Percentiles rank a stretch among this genome's conserved stretches.
Conservation (phyloP, 2,329 filamentous ascomycete species). For the Alternaria sp. region DNA sequence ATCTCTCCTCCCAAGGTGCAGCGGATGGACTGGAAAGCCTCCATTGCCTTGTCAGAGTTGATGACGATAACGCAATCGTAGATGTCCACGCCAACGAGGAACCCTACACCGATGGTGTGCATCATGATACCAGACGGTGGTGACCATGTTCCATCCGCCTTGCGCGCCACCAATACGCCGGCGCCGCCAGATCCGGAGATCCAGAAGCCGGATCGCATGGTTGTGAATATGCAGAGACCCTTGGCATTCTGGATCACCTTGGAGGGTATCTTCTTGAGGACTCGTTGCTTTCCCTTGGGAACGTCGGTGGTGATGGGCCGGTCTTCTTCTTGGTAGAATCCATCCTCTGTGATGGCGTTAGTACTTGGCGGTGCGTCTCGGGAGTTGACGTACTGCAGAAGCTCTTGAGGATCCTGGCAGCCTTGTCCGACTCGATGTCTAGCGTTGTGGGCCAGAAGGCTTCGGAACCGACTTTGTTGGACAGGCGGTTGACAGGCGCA, state of each 20-base stretch:
- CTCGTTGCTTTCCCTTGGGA: constrained; percentile 68
- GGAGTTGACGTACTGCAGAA: constrained; percentile 78
- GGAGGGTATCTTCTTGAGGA: constrained; percentile 83
- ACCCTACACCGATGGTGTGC: constrained; percentile 87
- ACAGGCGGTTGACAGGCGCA: constrained; percentile 79
- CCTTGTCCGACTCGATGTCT: constrained; percentile 91
- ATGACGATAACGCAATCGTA: constrained; percentile 96
- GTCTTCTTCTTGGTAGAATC: constrained; percentile 69
- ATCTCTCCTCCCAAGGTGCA: constrained; percentile 85
- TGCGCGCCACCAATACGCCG: constrained; percentile 83
- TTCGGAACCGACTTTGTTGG: constrained; percentile 81
- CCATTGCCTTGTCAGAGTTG: constrained; percentile 83
- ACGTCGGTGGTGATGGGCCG: constrained; percentile 57
- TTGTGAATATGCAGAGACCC: constrained; percentile 91
- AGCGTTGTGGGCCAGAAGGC: constrained; percentile 86
- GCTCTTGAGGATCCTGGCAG: constrained; percentile 84
- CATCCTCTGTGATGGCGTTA: constrained; percentile 63
- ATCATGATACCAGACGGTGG: constrained; percentile 89
- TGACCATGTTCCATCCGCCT: constrained; percentile 88
- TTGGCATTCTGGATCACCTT: constrained; percentile 87
- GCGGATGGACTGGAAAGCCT: constrained; percentile 80
- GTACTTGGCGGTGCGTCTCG: constrained; percentile 9
- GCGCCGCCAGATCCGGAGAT: constrained; percentile 90
- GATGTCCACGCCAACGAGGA: constrained; percentile 89
- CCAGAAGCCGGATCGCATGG: constrained; percentile 93